Conservation (phyloP, 1,284 basidiomycete species). For the Naganishia albida region DNA sequence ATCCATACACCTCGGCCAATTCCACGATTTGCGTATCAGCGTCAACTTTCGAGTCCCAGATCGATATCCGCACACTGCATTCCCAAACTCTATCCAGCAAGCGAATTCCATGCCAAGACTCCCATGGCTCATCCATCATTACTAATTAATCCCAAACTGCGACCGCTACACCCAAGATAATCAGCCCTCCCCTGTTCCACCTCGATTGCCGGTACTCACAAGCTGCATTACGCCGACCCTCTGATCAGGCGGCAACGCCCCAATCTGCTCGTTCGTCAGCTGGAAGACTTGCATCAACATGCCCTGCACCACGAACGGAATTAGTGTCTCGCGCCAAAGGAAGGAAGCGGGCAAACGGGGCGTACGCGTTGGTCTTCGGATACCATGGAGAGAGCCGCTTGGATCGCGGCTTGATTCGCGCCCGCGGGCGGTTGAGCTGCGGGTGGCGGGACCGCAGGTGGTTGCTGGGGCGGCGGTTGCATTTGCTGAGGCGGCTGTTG, state of each 20-base stretch:
- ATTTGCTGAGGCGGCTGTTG: neutral
- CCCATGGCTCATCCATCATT: neutral
- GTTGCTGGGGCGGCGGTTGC: neutral
- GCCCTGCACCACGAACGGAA: slow-evolving; percentile 56
- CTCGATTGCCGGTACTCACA: slow-evolving; percentile 58
- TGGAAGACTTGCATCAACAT: slow-evolving; percentile 84
- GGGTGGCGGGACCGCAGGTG: neutral
- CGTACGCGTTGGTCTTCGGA: slow-evolving; percentile 54
- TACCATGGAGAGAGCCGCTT: slow-evolving; percentile 46
- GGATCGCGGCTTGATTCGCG: slow-evolving; percentile 41
- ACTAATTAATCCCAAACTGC: slow-evolving; percentile 30
- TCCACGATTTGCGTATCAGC: too few species aligned
- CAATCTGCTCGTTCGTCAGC: slow-evolving; percentile 84
- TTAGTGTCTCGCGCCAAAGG: neutral
- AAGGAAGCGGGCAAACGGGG: slow-evolving; percentile 26
- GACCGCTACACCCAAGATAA: slow-evolving; percentile 17
- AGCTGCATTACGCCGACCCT: slow-evolving; percentile 81
- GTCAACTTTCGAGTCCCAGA: too few species aligned
- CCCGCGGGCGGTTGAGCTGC: slow-evolving; percentile 39
- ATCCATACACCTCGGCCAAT: too few species aligned
- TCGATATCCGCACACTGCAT: too few species aligned
- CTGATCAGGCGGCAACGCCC: slow-evolving; percentile 76
- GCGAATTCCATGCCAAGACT: neutral
- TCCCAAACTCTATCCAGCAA: neutral
- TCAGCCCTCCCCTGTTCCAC: neutral